Base-by-base conservation (phyloP, 495 filamentous ascomycete genomes). In the Xylaria telfairii region DNA sequence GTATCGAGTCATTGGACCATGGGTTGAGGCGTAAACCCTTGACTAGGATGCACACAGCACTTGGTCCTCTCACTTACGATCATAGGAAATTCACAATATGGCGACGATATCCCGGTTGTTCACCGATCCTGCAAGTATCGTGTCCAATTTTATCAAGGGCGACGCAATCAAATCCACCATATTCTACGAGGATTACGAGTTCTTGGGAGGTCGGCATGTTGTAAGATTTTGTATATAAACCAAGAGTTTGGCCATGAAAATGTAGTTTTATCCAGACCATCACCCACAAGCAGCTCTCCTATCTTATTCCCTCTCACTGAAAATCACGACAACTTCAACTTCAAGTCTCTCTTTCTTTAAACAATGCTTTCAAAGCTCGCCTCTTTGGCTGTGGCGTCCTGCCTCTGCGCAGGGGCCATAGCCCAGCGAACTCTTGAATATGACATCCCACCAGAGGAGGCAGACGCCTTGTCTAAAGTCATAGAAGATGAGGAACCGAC, bases 361-460 rank as follows among this genome's bases (percentile, higher is more conserved):
- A 19, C 21, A 32, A 68, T 68, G 66, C 37, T 68, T 6, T 60
- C 54, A 17, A 68, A 60, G 41, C 56, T 59, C 53, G 42, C 53
- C 53, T 68, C 39, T 9, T 47, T 68, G 17, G 66, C 68, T 41
- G 28, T 51, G 56, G 68, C 54, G 19, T 71, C 61, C 34, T 56
- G 60, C 61, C 60, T 71, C 59, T 65, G 47, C 10, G 61, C 44
- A 30, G 68, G 47, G 8, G 26, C 41, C 28, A n/a, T 65, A 17
- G 68, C 68, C 21, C 68, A 65, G 61, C 49, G 44, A 54, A 63
- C 68, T n/a, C 53, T 44, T 59, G 54, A 68, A 32, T 60, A 32
- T 49, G 39, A 39, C 0, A 59, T 59, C 53, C 66, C 66, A 47
- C 39, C 65, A 37, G 53, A 68, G 53, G 53, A 68, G 15, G 39